Conservation (phyloP, 139 green algal species). For the Chloropicon primus region DNA sequence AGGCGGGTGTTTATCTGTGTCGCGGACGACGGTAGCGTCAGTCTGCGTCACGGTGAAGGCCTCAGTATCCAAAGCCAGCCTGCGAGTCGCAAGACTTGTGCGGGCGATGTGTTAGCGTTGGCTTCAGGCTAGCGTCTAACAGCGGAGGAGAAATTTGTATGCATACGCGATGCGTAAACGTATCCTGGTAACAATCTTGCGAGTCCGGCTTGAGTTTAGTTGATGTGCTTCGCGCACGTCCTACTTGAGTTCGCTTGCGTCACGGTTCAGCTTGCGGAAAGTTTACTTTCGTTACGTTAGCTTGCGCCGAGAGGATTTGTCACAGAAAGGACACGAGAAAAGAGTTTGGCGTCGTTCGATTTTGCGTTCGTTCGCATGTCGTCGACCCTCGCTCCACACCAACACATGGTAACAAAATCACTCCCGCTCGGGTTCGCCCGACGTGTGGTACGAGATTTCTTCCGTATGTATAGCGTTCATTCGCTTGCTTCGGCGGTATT, state of each 20-base stretch:
- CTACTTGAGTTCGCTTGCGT: constrained; percentile 15
- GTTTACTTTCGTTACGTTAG: constrained; percentile 19
- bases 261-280: constrained; percentile 19
- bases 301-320: constrained; percentile 8
- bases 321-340: constrained; percentile 20
- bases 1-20: neutral
- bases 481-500: neutral
- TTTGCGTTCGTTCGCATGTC: neutral
- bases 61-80: neutral
- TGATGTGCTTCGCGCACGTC: neutral
- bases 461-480: constrained; percentile 5
- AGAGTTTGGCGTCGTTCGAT: constrained; percentile 1
- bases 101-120: neutral
- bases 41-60: neutral
- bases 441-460: neutral
- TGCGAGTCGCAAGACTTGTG: neutral
- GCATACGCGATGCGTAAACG: constrained; percentile 32
- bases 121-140: neutral
- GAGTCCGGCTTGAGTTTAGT: constrained; percentile 5
- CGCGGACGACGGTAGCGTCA: neutral
- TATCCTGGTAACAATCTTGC: constrained; percentile 17
- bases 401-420: neutral
- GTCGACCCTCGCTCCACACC: neutral
- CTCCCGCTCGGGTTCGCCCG: constrained; percentile 2
- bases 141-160: constrained; percentile 24